A percentile compares a stretch with the other conserved stretches of the same genome.
These are phyloP conservation scores for Xylona heveae DNA, from an alignment of 495 filamentous ascomycete species.

Conservation along the genomic window DNA sequence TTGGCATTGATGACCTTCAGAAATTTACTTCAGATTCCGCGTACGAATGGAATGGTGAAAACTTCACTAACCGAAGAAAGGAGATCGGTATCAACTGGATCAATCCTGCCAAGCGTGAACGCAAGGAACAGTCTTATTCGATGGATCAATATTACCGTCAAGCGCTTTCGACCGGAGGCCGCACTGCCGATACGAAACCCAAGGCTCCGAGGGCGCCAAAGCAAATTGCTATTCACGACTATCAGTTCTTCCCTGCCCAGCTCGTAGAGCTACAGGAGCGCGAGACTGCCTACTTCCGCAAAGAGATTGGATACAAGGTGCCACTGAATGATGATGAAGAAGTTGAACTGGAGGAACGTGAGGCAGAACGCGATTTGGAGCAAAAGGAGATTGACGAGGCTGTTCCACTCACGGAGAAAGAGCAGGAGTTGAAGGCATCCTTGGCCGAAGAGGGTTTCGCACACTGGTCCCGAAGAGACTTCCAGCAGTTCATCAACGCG, in stretches of 20 bases:
- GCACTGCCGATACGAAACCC: constrained; percentile 73
- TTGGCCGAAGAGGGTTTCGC: constrained; percentile 74
- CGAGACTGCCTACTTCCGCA: constrained; percentile 88
- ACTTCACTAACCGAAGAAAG: constrained; percentile 78
- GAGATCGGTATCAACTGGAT: constrained; percentile 95
- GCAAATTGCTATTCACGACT: constrained; percentile 80
- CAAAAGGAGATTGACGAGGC: constrained; percentile 88
- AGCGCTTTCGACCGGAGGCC: constrained; percentile 64
- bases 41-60: constrained; percentile 97
- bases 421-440: constrained; percentile 59
- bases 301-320: constrained; percentile 86
- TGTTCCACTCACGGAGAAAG: constrained; percentile 70
- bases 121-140: constrained; percentile 93
- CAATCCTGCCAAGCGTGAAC: constrained; percentile 93
- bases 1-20: constrained; percentile 95
- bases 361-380: constrained; percentile 71
- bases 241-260: constrained; percentile 79
- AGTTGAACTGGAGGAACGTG: constrained; percentile 47
- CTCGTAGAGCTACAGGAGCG: constrained; percentile 82
- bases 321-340: constrained; percentile 70
- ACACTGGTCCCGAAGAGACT: constrained; percentile 90
- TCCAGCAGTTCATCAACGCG: constrained; percentile 93
- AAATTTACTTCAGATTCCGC: constrained; percentile 94
- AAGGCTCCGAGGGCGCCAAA: constrained; percentile 92
- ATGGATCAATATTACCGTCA: constrained; percentile 98